A percentile compares a stretch with the other conserved stretches of the same genome.
Evolutionary conservation across 225 moss, liverwort and hornwort species (phyloP).

Genomic region (Ulota crispa): DNA sequence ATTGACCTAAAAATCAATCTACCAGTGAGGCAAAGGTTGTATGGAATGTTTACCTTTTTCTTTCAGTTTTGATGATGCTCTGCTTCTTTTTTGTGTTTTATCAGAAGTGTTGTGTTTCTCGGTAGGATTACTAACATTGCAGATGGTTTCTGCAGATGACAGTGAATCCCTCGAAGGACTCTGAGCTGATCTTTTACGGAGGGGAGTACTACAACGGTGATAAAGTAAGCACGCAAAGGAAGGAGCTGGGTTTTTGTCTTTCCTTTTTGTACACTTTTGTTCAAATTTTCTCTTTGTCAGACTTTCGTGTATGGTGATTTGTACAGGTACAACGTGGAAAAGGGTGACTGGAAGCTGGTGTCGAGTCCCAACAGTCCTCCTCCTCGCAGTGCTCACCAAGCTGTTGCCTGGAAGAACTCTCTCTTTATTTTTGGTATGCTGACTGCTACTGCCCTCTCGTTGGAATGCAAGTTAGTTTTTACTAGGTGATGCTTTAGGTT

Average conservation of each 20-base stretch:
- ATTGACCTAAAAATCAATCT: background rate
- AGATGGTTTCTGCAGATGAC: slow-evolving; percentile 55
- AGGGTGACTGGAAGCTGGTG: slow-evolving; percentile 82
- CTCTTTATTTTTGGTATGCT: slow-evolving; percentile 72
- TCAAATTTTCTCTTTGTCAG: slow-evolving; percentile 36
- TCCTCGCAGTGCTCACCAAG: slow-evolving; percentile 85
- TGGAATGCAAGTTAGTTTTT: background rate
- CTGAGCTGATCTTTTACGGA: slow-evolving; percentile 77
- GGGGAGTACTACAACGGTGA: slow-evolving; percentile 82
- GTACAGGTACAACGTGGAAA: slow-evolving; percentile 77
- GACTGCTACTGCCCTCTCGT: background rate
- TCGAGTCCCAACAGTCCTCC: slow-evolving; percentile 87
- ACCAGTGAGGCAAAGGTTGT: background rate
- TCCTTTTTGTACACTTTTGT: background rate
- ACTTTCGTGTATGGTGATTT: slow-evolving; percentile 86
- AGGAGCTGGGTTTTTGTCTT: background rate
- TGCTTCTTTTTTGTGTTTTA: background rate
- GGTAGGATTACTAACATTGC: slow-evolving; percentile 11
- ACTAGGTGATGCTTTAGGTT: background rate
- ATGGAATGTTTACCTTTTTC: background rate
- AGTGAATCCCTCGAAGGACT: slow-evolving; percentile 70
- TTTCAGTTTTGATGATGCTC: background rate
- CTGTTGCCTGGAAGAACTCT: slow-evolving; percentile 78
- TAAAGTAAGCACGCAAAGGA: slow-evolving; percentile 51
- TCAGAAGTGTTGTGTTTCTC: background rate